These are phyloP conservation scores for Sutorius australiensis DNA, from an alignment of 768 basidiomycete genomes.

Conservation along the genomic window DNA sequence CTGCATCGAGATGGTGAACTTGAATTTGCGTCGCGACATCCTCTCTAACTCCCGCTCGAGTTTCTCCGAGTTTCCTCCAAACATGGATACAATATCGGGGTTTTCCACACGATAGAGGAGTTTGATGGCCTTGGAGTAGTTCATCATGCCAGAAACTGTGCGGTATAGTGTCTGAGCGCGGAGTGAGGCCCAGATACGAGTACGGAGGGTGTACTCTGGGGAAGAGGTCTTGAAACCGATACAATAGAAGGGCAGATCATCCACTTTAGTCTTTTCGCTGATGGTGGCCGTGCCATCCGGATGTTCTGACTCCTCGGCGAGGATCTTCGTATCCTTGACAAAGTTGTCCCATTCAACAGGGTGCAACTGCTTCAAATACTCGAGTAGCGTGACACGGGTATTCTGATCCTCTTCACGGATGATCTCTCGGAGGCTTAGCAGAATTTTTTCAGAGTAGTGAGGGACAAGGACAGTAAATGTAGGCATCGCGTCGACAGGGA, in stretches of 20 bases:
- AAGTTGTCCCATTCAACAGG: slow-evolving; percentile 99
- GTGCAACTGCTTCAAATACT: slow-evolving; percentile 97
- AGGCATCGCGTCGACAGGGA: slow-evolving; percentile 98
- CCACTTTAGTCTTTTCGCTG: slow-evolving; percentile 81
- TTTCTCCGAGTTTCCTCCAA: slow-evolving; percentile 94
- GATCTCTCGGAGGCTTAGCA: slow-evolving; percentile 94
- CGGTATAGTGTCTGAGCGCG: slow-evolving; percentile 98
- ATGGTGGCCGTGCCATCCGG: slow-evolving; percentile 46
- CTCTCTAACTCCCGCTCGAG: slow-evolving; percentile 94
- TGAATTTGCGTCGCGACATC: slow-evolving; percentile 98
- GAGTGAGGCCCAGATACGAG: slow-evolving; percentile 98
- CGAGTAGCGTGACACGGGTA: slow-evolving; percentile 93
- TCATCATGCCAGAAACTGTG: slow-evolving; percentile 99
- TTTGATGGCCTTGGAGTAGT: slow-evolving; percentile 99
- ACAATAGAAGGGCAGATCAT: slow-evolving; percentile 98
- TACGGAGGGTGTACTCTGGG: slow-evolving; percentile 97
- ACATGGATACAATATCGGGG: slow-evolving; percentile 93
- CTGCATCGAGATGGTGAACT: slow-evolving; percentile 98
- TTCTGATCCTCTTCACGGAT: slow-evolving; percentile 97
- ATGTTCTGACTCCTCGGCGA: slow-evolving; percentile 81
- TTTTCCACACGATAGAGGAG: slow-evolving; percentile 98
- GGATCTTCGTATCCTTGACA: slow-evolving; percentile 98
- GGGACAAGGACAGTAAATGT: slow-evolving; percentile 99
- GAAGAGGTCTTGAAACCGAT: slow-evolving; percentile 99
- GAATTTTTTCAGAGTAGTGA: slow-evolving; percentile 98